Percentiles rank a stretch among this genome's conserved stretches.
phyloP scores from a whole-genome alignment of 257 asterid species.

The Solanum chaucha region DNA sequence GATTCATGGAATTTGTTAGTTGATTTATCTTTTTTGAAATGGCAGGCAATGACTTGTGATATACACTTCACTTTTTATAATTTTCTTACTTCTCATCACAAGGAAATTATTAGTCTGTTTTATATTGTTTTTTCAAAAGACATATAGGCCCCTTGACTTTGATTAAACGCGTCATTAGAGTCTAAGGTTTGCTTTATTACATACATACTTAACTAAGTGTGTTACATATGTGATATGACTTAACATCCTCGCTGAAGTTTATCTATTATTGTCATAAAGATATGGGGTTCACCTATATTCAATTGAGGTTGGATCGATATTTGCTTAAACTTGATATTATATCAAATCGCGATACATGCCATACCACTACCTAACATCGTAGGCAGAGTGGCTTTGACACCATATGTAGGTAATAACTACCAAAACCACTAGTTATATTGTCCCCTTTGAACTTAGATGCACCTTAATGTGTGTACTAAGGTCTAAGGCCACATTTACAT shows the following conservation, averaged over 20 bases:
- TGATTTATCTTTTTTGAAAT: conserved; percentile 1
- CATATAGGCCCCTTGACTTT: not conserved
- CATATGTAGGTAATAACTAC: not conserved
- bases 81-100: not conserved
- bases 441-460: not conserved
- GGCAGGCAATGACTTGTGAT: conserved; percentile 15
- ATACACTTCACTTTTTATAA: not conserved
- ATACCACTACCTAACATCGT: not conserved
- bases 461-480: not conserved
- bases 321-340: not conserved
- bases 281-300: not conserved
- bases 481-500: not conserved
- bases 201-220: not conserved
- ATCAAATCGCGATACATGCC: not conserved
- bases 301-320: not conserved
- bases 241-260: not conserved
- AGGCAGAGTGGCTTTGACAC: not conserved
- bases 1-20: conserved; percentile 4
- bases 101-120: not conserved
- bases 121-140: not conserved
- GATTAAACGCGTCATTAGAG: not conserved
- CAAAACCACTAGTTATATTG: not conserved
- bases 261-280: not conserved
- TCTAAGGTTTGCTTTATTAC: not conserved
- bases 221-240: not conserved